A percentile compares a stretch with the other conserved stretches of the same genome.
Conservation (phyloP, 768 basidiomycete genomes). For the Boletus sp. region DNA sequence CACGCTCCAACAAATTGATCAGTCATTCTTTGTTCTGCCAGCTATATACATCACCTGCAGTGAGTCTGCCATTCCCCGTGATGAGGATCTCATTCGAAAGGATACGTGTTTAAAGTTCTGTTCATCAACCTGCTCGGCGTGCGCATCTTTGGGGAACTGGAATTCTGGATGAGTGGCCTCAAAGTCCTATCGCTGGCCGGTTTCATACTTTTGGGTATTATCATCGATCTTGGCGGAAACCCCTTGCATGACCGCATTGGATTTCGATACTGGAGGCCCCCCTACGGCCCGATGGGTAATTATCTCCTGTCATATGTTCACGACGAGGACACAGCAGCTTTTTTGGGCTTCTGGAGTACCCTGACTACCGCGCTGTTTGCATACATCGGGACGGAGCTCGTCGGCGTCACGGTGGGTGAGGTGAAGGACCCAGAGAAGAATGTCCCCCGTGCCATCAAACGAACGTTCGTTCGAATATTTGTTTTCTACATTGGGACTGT, state of each 20-base stretch:
- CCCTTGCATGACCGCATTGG: neutral
- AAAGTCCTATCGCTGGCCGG: too few relatives aligned
- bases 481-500: slow-evolving; percentile 71
- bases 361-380: slow-evolving; percentile 73
- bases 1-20: neutral
- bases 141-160: slow-evolving; percentile 70
- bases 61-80: neutral
- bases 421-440: slow-evolving; percentile 73
- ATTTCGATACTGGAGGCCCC: slow-evolving; percentile 42
- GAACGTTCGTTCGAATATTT: slow-evolving; percentile 59
- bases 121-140: slow-evolving; percentile 58
- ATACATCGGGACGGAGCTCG: slow-evolving; percentile 72
- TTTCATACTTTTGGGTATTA: slow-evolving; percentile 31
- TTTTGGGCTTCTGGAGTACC: slow-evolving; percentile 72
- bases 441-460: slow-evolving; percentile 67
- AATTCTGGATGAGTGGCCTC: slow-evolving; percentile 64
- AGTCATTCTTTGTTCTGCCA: neutral
- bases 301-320: slow-evolving; percentile 51
- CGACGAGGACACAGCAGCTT: slow-evolving; percentile 48
- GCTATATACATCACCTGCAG: neutral
- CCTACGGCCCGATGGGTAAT: slow-evolving; percentile 56
- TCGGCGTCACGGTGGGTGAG: slow-evolving; percentile 61
- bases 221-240: slow-evolving; percentile 17
- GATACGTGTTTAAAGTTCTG: neutral
- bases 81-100: neutral